Evolutionary conservation across 495 filamentous ascomycete species (phyloP), one percentile per base, ranked within the genome.

Genomic region (Penicillium desertorum): DNA sequence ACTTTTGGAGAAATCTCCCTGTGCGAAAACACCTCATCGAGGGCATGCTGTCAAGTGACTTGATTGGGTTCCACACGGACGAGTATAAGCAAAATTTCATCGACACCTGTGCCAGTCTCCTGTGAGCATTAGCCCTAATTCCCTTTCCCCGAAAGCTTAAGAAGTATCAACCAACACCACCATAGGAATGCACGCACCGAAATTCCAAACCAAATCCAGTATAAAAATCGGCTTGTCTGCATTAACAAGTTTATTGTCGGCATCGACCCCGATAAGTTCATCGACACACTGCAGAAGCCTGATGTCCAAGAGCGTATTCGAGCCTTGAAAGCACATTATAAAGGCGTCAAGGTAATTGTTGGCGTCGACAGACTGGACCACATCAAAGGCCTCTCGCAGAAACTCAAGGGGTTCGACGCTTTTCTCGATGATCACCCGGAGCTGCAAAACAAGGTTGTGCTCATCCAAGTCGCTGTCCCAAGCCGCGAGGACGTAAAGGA

Each of bases 321-420:
- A 0, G 75, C 84, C 0, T 78, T 98, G 8, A 81, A 89, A 62
- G 86, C 87, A 54, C 88, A 88, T 62, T 98, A 96, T 63, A 85
- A 90, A 59, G 91, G 88, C 44, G 85, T 90, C 46, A 93, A 92
- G 72, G 76, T 98, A 29, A 95, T 98, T 56, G 86, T 98, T 17
- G 93, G 93, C 37, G 91, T 98, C 20, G 93, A 98, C 64, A 83
- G 93, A 39, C 79, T 98, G 43, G 93, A 98, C 67, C 93, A 96
- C 65, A 95, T 96, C 81, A 98, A 98, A 65, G 93, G 92, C 30
- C 85, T 98, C n/a, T 88, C 90, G 0, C 91, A 96, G 71, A 98
- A 98, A 68, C 78, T 98, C 17, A 90, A 96, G 62, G 91, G 91
- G 0, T 86, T 95, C 19, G 91, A 96, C 66, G 83, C 89, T 14